Percentiles rank a stretch among this genome's conserved stretches.
Evolutionary conservation across 192 early-diverging fungal genomes (phyloP).

Genomic region (Mortierella hygrophila): DNA sequence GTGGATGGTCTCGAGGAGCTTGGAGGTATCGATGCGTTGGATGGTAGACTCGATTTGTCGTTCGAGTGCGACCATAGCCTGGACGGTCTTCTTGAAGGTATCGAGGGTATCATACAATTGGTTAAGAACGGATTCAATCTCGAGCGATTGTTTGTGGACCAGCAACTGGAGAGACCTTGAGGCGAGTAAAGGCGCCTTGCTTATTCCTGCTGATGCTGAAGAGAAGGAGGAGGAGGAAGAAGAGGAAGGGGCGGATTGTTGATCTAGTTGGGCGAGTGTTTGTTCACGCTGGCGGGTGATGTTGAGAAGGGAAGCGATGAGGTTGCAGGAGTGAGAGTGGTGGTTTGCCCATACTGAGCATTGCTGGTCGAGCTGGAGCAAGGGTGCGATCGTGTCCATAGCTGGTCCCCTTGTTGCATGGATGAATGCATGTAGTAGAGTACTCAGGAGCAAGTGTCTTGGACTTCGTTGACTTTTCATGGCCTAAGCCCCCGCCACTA

Average conservation of each 20-base stretch:
- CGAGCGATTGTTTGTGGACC: conserved; percentile 42
- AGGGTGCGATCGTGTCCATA: conserved; percentile 35
- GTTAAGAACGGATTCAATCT: conserved; percentile 32
- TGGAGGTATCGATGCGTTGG: conserved; percentile 32
- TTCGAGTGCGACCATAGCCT: conserved; percentile 34
- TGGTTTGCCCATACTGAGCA: conserved; percentile 47
- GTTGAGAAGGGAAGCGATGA: conserved; percentile 42
- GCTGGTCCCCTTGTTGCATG: not conserved
- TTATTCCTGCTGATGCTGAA: not conserved
- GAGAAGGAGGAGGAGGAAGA: not conserved
- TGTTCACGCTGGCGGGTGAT: conserved; percentile 49
- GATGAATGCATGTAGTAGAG: too few relatives aligned
- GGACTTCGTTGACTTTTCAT: not conserved
- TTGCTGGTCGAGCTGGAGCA: conserved; percentile 47
- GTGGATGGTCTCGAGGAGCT: conserved; percentile 13
- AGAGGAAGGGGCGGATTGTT: not conserved
- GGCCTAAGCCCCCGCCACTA: conserved; percentile 39
- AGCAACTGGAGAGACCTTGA: conserved; percentile 26
- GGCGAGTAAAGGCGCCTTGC: conserved; percentile 12
- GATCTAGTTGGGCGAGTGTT: conserved; percentile 23
- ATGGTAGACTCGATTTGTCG: conserved; percentile 31
- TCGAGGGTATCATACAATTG: conserved; percentile 44
- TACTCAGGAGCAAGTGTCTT: not conserved
- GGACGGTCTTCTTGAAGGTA: conserved; percentile 31
- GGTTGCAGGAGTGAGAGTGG: conserved; percentile 49